These are phyloP conservation scores for Penicillium sp. DNA, from an alignment of 2,329 filamentous ascomycete genomes.

Conservation along the genomic window DNA sequence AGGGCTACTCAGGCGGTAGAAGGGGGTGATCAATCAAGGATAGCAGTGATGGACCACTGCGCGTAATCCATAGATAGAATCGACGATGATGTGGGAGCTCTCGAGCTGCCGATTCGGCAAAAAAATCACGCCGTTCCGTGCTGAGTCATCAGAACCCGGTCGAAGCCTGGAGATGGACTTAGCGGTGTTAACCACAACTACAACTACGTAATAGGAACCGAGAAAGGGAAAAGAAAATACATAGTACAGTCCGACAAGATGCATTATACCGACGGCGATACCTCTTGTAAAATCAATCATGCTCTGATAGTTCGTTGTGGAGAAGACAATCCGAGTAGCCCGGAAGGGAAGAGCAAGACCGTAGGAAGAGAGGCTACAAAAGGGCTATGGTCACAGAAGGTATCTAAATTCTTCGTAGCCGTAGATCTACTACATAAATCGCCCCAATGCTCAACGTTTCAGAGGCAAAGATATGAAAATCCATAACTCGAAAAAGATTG, in stretches of 20 bases:
- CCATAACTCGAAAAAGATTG: neutral
- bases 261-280: too few relatives aligned
- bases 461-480: neutral
- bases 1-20: constrained; percentile 27
- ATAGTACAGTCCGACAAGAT: too few relatives aligned
- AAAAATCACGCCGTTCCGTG: constrained; percentile 31
- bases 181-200: constrained; percentile 6
- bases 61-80: constrained; percentile 27
- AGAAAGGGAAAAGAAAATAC: neutral
- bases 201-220: neutral
- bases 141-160: constrained; percentile 33
- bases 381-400: neutral
- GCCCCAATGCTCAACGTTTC: neutral
- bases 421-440: neutral
- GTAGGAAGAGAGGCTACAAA: neutral
- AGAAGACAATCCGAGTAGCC: too few relatives aligned
- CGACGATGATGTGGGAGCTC: constrained; percentile 22
- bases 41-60: constrained; percentile 18
- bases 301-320: too few relatives aligned
- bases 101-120: constrained; percentile 23
- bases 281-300: too few relatives aligned
- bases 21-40: constrained; percentile 23
- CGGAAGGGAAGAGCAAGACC: neutral
- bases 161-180: constrained; percentile 10
- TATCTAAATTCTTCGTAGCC: neutral